Evolutionary conservation across 306 rosid genomes (phyloP).

Genomic region (Alnus rubra): DNA sequence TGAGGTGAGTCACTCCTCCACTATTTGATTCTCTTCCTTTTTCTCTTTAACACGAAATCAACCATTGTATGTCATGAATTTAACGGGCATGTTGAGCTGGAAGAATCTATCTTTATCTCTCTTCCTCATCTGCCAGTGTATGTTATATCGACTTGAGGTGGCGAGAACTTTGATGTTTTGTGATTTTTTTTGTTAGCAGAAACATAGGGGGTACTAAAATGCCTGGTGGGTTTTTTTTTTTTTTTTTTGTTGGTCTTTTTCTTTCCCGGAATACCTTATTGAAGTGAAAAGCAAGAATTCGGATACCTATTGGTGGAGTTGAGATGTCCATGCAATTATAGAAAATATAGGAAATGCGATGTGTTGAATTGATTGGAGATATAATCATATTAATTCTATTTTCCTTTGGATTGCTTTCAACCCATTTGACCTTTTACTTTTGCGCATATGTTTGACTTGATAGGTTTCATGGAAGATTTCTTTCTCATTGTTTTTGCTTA

Average conservation of each 20-base stretch:
- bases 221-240: slow-evolving; percentile 28
- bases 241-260: slow-evolving; percentile 7
- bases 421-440: background rate
- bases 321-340: background rate
- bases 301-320: background rate
- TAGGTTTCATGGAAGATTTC: background rate
- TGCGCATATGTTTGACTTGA: background rate
- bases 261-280: background rate
- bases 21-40: slow-evolving; percentile 32
- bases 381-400: background rate
- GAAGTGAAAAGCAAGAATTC: background rate
- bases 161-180: slow-evolving; percentile 3
- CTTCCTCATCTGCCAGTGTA: background rate
- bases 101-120: slow-evolving; percentile 32
- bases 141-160: slow-evolving; percentile 6
- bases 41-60: slow-evolving; percentile 8
- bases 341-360: background rate
- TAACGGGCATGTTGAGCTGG: slow-evolving; percentile 38
- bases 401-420: background rate
- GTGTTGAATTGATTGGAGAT: background rate
- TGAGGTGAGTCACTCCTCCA: slow-evolving; percentile 55
- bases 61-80: slow-evolving; percentile 21
- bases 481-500: background rate
- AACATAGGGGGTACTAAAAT: slow-evolving; percentile 23
- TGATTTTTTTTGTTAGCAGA: slow-evolving; percentile 8